Conservation (phyloP, 2,329 filamentous ascomycete species). For the Venturia aucupariae region DNA sequence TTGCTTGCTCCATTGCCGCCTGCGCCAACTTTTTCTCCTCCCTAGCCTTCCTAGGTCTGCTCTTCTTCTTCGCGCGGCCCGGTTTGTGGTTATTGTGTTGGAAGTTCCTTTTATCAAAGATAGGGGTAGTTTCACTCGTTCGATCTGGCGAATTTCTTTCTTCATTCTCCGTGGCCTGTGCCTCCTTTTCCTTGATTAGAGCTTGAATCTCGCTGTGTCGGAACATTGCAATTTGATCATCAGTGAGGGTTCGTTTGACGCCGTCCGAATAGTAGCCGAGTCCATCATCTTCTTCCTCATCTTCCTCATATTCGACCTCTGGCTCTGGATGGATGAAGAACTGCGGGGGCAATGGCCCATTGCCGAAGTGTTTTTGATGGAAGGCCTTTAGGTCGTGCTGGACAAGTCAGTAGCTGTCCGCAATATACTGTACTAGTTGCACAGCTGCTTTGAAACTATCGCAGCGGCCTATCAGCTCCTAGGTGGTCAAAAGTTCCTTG, state of each 20-base stretch:
- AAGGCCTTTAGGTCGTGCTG: slow-evolving; percentile 37
- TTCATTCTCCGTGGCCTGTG: slow-evolving; percentile 1
- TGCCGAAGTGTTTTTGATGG: slow-evolving; percentile 34
- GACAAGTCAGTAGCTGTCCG: neutral
- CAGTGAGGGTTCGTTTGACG: slow-evolving; percentile 78
- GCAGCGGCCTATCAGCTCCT: too few species aligned
- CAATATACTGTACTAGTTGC: neutral
- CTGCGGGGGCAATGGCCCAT: slow-evolving; percentile 22
- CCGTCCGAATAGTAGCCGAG: slow-evolving; percentile 84
- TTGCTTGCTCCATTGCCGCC: slow-evolving; percentile 33
- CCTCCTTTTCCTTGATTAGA: slow-evolving; percentile 45
- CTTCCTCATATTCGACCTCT: slow-evolving; percentile 14
- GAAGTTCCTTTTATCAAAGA: slow-evolving; percentile 17
- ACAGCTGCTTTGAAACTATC: too few species aligned
- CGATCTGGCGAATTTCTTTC: neutral
- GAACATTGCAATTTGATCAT: slow-evolving; percentile 85
- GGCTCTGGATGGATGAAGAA: slow-evolving; percentile 4
- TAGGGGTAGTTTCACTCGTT: neutral
- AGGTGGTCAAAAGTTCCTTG: too few species aligned
- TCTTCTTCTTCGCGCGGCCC: slow-evolving; percentile 14
- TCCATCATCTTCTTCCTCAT: slow-evolving; percentile 51
- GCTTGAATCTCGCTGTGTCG: slow-evolving; percentile 77
- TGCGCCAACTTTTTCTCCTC: slow-evolving; percentile 31
- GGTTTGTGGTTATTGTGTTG: slow-evolving; percentile 17
- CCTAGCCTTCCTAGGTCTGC: slow-evolving; percentile 12